Base-by-base conservation (phyloP, 352 stramenopile species). In the Phytopythium montanum region DNA sequence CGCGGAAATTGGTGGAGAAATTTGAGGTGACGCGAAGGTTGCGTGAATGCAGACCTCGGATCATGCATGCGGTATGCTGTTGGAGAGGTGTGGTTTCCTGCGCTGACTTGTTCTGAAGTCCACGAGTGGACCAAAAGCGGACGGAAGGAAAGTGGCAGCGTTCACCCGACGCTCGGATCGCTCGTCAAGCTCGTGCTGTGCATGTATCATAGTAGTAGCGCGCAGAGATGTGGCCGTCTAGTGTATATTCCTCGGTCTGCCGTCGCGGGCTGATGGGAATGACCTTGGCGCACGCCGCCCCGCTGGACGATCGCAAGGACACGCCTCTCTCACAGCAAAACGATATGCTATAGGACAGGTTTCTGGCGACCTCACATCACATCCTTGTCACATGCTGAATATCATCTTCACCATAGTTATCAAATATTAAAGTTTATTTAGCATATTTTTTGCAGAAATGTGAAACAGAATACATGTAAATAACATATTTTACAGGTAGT, bases 41-140 rank as follows among this genome's bases (percentile, higher is more conserved):
- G 29, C 49, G 18, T 16, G 48, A 54, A 41, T 8, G 18, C 5
- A 28, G 16, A 26, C 31, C 12, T 28, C 9, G 31, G 18, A 39
- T 18, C 5, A 9, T 21, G n/a, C 21, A 44, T 31, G n/a, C 1
- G 1, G 2, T 28, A 48, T 57, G 34, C 52, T 21, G 18, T 57
- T 26, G 12, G 21, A 25, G 18, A 36, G 52, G 9, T 29, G 19
- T 29, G 28, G 19, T 18, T 28, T 7, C 28, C 10, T 21, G 45
- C 25, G 26, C 45, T 52, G 45, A 52, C 45, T 52, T 52, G 45
- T 52, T 52, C 45, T 52, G 45, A 36, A 23, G 45, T 23, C 31
- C 31, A 29, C 21, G 13, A 28, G 10, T 0, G n/a, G n/a, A n/a
- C n/a, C n/a, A n/a, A n/a, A 46, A 21, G 39, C 14, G 33, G 33